phyloP scores from a whole-genome alignment of 2,329 filamentous ascomycete species.

The Botrytis elliptica region DNA sequence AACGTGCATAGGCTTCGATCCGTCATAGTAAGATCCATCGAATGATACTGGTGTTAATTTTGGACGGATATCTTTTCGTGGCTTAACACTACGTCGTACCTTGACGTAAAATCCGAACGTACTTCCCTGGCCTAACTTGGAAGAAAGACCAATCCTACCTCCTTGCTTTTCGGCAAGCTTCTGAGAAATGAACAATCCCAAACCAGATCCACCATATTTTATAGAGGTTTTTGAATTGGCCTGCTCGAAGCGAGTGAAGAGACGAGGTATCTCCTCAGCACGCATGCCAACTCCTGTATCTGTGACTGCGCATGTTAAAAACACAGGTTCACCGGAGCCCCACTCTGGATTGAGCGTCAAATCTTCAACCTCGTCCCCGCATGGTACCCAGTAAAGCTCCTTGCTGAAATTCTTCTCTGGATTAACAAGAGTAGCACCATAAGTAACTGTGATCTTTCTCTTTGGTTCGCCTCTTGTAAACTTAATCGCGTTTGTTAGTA shows the following conservation, averaged over 20 bases:
- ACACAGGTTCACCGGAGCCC: constrained; percentile 52
- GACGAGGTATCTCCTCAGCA: constrained; percentile 65
- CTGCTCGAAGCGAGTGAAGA: constrained; percentile 81
- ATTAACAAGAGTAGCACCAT: constrained; percentile 24
- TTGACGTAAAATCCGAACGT: constrained; percentile 76
- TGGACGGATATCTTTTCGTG: neutral
- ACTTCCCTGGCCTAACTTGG: constrained; percentile 64
- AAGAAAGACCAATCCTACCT: constrained; percentile 69
- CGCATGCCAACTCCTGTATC: constrained; percentile 75
- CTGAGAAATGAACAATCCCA: constrained; percentile 76
- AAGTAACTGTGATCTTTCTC: constrained; percentile 52
- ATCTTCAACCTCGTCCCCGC: constrained; percentile 24
- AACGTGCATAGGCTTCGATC: constrained; percentile 49
- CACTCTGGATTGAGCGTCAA: constrained; percentile 35
- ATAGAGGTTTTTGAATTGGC: constrained; percentile 70
- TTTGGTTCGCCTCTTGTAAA: constrained; percentile 67
- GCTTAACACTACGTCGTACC: constrained; percentile 40
- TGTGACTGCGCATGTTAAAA: constrained; percentile 69
- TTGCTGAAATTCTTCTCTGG: constrained; percentile 26
- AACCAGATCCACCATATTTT: constrained; percentile 74
- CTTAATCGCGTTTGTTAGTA: constrained; percentile 79
- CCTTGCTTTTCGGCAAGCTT: constrained; percentile 77
- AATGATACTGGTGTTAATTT: neutral
- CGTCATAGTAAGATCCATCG: constrained; percentile 45
- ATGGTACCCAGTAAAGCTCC: constrained; percentile 31